phyloP scores from a whole-genome alignment of 208 protist genomes.

The Acanthamoeba culbertsoni region DNA sequence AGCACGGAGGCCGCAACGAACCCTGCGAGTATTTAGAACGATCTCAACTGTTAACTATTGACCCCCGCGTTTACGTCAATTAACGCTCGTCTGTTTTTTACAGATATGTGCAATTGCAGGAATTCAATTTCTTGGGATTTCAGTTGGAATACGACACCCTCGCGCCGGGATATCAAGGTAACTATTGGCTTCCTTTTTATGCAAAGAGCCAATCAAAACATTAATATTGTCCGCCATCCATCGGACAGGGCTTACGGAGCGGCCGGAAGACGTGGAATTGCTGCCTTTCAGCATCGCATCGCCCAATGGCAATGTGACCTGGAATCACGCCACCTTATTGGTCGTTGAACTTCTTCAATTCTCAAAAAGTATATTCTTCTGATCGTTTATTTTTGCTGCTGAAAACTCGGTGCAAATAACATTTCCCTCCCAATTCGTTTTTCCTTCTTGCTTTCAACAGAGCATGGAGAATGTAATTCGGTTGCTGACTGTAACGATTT shows the following conservation, averaged over 20 bases:
- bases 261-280: conserved; percentile 1
- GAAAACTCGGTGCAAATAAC: neutral
- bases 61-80: neutral
- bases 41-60: neutral
- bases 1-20: neutral
- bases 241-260: conserved; percentile 1
- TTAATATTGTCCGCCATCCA: neutral
- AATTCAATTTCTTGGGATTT: conserved; percentile 3
- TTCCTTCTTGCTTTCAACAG: neutral
- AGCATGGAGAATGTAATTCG: neutral
- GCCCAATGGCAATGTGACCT: neutral
- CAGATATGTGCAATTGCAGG: neutral
- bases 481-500: neutral
- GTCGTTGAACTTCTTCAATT: neutral
- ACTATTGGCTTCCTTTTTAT: neutral
- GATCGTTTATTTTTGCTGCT: neutral
- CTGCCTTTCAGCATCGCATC: neutral
- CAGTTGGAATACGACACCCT: neutral
- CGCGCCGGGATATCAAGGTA: conserved; percentile 28
- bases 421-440: neutral
- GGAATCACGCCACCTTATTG: neutral
- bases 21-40: neutral
- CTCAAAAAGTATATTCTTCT: neutral
- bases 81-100: neutral
- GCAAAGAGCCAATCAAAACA: neutral